Percentiles rank a stretch among this genome's conserved stretches.
Evolutionary conservation across 2,329 filamentous ascomycete species (phyloP).

Genomic region (Verticillium nonalfalfae): DNA sequence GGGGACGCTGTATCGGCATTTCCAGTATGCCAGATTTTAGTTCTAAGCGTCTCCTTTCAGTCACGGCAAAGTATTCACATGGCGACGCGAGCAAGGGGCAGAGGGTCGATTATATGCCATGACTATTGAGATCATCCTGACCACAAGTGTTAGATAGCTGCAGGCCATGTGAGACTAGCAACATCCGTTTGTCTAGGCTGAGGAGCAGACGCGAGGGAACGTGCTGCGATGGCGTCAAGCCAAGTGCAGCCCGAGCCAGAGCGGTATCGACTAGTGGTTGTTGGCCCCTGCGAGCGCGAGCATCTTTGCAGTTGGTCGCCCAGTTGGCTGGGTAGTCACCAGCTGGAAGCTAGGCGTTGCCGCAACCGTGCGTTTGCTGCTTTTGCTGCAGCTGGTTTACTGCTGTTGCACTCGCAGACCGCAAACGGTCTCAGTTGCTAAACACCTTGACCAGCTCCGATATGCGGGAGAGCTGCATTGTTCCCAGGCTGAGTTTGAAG

Average conservation of each 20-base stretch:
- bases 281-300: background rate
- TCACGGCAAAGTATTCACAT: background rate
- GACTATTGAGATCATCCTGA: background rate
- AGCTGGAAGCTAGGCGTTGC: background rate
- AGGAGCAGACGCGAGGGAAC: background rate
- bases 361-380: background rate
- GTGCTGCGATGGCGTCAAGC: conserved; percentile 2
- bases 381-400: background rate
- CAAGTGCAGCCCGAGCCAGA: background rate
- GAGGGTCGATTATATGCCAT: background rate
- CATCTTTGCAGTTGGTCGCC: background rate
- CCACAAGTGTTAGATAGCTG: background rate
- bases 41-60: background rate
- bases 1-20: background rate
- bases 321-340: background rate
- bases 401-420: background rate
- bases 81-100: background rate
- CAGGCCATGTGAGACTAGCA: background rate
- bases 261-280: background rate
- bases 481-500: background rate
- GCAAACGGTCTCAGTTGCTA: background rate
- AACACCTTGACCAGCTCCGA: background rate
- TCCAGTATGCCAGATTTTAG: background rate
- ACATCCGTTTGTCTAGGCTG: background rate
- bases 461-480: background rate